phyloP scores from a whole-genome alignment of 2,329 filamentous ascomycete species.

The Penicillium sp. region DNA sequence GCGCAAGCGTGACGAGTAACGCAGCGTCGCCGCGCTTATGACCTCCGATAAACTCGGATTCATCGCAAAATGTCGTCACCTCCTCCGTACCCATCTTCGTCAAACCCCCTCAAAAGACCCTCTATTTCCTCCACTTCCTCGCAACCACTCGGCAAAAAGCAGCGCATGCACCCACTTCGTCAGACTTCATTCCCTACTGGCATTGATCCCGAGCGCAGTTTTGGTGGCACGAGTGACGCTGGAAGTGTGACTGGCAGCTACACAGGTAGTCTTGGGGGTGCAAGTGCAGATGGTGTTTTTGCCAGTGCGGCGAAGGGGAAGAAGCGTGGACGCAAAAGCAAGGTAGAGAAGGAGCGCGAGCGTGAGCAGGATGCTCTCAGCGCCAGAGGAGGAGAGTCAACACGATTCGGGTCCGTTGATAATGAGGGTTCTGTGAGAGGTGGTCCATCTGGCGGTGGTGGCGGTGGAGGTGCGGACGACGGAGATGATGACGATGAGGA shows the following conservation, averaged over 20 bases:
- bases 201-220: conserved; percentile 33
- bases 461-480: conserved; percentile 48
- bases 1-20: background rate
- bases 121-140: conserved; percentile 44
- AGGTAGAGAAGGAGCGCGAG: conserved; percentile 40
- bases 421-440: conserved; percentile 36
- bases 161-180: conserved; percentile 49
- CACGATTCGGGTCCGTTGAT: conserved; percentile 36
- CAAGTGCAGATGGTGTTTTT: conserved; percentile 39
- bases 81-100: conserved; percentile 30
- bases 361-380: conserved; percentile 35
- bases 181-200: conserved; percentile 49
- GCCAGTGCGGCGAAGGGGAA: conserved; percentile 29
- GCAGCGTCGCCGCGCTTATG: conserved; percentile 1
- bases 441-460: conserved; percentile 26
- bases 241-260: conserved; percentile 47
- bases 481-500: conserved; percentile 55
- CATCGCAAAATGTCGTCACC: conserved; percentile 41
- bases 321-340: conserved; percentile 42
- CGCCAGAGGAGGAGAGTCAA: conserved; percentile 26
- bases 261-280: conserved; percentile 43
- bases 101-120: conserved; percentile 44
- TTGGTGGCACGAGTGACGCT: conserved; percentile 39
- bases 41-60: background rate
- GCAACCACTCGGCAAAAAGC: conserved; percentile 31